Base-by-base conservation (phyloP, 768 basidiomycete species). In the Trametes cubensis region DNA sequence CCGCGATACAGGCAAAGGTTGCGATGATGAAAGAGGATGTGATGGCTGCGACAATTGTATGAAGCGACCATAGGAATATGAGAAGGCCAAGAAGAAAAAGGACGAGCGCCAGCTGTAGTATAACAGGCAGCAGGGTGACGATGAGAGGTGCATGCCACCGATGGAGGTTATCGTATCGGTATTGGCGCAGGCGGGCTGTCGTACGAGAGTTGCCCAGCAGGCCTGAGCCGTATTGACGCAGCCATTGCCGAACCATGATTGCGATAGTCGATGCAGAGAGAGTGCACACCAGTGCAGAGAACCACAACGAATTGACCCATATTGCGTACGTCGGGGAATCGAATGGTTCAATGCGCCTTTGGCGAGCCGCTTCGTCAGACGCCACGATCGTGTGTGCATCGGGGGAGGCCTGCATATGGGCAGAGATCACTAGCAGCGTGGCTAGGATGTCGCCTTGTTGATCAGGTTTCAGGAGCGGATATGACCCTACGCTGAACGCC, bases 61-160 rank as follows among this genome's bases (percentile, higher is more conserved):
- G 41, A 21, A 69, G 38, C 1, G 63, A 49, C 65, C 63, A 69
- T 13, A 67, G 53, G 14, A 66, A 30, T 13, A 54, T 46, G 58
- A 74, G 70, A 14, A 69, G 28, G 1, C 66, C 66, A 13, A 21
- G 40, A 11, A 69, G 39, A 57, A 69, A 69, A 2, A 67, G 58
- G 10, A 61, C 46, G 15, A 67, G 53, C n/a, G 63, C 65, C 0
- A 63, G 15, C 40, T 66, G 66, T 3, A 69, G 63, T 2, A 67
- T 42, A 13, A 60, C 60, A 4, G 68, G 66, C 11, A 69, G 55
- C 10, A 66, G 6, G 4, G 49, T 49, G 14, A 67, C 54, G 30
- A 66, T 55, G 11, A 28, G 49, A 4, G 50, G 21, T 2, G 62
- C 59, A 52, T 59, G 26, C 71, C 71, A 72, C 26, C 55, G 50